phyloP scores from a whole-genome alignment of 768 basidiomycete genomes.

The Clathrus columnatus region DNA sequence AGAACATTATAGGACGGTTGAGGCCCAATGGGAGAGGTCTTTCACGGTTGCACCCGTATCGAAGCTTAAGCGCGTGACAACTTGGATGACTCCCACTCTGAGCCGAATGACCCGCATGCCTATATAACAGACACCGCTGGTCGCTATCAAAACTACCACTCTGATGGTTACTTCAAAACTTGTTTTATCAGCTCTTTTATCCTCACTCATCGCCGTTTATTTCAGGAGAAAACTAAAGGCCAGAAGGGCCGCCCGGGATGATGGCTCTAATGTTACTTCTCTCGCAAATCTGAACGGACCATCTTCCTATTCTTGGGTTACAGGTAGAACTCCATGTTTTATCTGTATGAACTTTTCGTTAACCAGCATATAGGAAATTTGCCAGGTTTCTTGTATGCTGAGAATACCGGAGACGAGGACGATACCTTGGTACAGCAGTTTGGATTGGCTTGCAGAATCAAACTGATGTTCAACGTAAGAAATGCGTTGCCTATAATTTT shows the following conservation, averaged over 20 bases:
- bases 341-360: background rate
- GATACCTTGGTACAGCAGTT: background rate
- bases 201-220: background rate
- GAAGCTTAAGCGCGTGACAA: too few species aligned
- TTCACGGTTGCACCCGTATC: too few species aligned
- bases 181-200: background rate
- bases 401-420: constrained; percentile 1
- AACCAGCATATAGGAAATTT: background rate
- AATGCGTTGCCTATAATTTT: background rate
- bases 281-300: background rate
- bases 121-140: too few species aligned
- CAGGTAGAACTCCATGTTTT: background rate
- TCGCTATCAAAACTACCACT: background rate
- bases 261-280: background rate
- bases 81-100: too few species aligned
- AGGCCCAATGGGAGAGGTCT: too few species aligned
- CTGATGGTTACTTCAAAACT: background rate
- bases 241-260: too few species aligned
- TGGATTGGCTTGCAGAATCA: constrained; percentile 5
- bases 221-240: background rate
- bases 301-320: constrained; percentile 1
- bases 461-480: constrained; percentile 1
- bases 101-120: too few species aligned
- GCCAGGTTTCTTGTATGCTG: background rate
- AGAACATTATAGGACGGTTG: too few species aligned